Base-by-base conservation (phyloP, 2,329 filamentous ascomycete species). In the Xylaria sp. region DNA sequence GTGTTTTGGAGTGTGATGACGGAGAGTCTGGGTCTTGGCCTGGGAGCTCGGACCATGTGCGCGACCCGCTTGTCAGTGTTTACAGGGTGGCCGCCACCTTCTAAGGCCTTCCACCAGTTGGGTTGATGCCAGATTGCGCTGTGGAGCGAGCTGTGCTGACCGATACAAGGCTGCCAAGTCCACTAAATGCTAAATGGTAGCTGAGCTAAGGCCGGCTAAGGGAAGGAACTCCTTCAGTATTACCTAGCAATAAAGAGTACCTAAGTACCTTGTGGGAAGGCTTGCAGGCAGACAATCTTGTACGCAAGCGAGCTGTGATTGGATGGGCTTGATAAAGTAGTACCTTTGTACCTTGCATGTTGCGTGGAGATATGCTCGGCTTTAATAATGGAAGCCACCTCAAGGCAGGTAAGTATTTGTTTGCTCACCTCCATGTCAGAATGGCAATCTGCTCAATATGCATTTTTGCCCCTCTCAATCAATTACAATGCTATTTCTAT, bases 281-380 rank as follows among this genome's bases (percentile, higher is more conserved):
- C 37, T 28, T 51, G 54, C 55, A 73, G 72, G 72, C 72, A 73
- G 71, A 73, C 69, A 64, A 70, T 44, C 60, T 71, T 62, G 50
- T 73, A 73, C 71, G 71, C 71, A 73, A 73, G 67, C 71, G 44
- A 67, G 34, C 46, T 54, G 8, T 65, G 68, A 70, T 72, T 70
- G 68, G 70, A 57, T 44, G 51, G 20, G 34, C 23, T 6, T 39
- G 39, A 20, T 41, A 23, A 23, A 13, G 25, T 57, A 10, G 46
- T 59, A 64, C 48, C 46, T 65, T 52, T 41, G 56, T 57, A 64
- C 56, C 66, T 64, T 67, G 48, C 60, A 64, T 57, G 41, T 44
- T 13, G 41, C 20, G 50, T 23, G 37, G 28, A 52, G 54, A 28
- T 59, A 50, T 48, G 54, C 9, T 34, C 56, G 63, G 63, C 55